Evolutionary conservation across 352 stramenopile species (phyloP), one percentile per base, ranked within the genome.

Genomic region (Thalassiosira hispida): DNA sequence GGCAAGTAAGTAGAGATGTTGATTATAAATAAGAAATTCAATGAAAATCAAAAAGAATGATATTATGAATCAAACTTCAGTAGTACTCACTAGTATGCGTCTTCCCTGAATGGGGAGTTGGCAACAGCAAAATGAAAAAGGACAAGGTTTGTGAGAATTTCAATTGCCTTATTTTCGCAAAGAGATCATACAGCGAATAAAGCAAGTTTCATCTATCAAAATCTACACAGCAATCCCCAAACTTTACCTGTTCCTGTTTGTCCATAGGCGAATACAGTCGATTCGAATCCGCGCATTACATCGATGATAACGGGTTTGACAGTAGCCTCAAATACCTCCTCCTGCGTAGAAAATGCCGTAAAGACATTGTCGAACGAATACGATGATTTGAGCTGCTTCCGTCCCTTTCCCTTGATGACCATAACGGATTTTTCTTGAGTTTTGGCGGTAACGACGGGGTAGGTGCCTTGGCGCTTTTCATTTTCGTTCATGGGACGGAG

Each of bases 241-340:
- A 14, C 20, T 89, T 98, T 98, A 47, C 95, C 95, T 16, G 96
- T 98, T 44, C 96, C 96, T 0, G 92, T 97, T 88, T 99, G 97
- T 52, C 97, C 97, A 80, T 99, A 99, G 23, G 96, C 96, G 83
- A 98, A 98, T 11, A 98, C 95, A 6, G 96, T 98, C 79, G 93
- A 97, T 84, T 98, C 98, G 86, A 97, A 98, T 0, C 97, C 97
- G 0, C 79, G 83, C 44, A 99, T 91, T 42, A 98, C 96, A 85
- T 99, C 97, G 35, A 96, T 93, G 29, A 99, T 97, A 9, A 98
- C 96, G 2, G 96, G 97, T 44, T 95, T 93, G 25, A 99, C 81
- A 12, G 87, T 93, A 1, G 62, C 77, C 27, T 95, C 92, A 83
- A 99, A 99, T 0, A 99, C 95, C 77, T 99, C 96, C 72, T 98